Percentiles rank a stretch among this genome's conserved stretches.
Evolutionary conservation across 83 land plant genomes (phyloP).

Genomic region (Picea abies): DNA sequence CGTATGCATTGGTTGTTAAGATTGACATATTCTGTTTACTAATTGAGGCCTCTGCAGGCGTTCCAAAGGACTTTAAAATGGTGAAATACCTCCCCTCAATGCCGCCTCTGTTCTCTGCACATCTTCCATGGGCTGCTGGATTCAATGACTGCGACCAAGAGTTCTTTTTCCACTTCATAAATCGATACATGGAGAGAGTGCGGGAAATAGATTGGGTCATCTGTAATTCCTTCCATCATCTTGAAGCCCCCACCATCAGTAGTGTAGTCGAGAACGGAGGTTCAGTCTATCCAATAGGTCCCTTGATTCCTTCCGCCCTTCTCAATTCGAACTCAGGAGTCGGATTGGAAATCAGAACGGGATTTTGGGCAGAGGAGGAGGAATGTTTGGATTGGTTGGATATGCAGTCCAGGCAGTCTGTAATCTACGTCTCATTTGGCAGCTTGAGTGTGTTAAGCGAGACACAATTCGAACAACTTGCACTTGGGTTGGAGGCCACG

Average conservation of each 20-base stretch:
- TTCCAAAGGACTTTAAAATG: no score
- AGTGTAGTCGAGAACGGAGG: background rate
- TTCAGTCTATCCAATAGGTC: background rate
- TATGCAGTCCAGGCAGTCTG: constrained; percentile 19
- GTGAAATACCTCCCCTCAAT: no score
- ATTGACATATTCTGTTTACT: no score
- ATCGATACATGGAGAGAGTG: background rate
- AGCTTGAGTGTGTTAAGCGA: no score
- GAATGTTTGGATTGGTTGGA: constrained; percentile 34
- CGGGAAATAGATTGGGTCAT: background rate
- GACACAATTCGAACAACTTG: no score
- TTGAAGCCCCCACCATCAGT: background rate
- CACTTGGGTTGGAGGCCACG: no score
- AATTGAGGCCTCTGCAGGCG: no score
- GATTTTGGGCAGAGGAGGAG: background rate
- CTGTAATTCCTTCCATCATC: background rate
- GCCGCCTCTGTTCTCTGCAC: no score
- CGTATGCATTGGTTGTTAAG: no score
- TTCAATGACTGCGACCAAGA: no score
- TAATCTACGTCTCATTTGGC: constrained; percentile 5
- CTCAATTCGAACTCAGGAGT: background rate
- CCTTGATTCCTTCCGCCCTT: background rate
- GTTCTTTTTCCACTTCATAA: no score
- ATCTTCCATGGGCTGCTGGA: no score
- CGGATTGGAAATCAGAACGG: background rate